Evolutionary conservation across 345 rosid species (phyloP).

Genomic region (Carallia pectinifolia): DNA sequence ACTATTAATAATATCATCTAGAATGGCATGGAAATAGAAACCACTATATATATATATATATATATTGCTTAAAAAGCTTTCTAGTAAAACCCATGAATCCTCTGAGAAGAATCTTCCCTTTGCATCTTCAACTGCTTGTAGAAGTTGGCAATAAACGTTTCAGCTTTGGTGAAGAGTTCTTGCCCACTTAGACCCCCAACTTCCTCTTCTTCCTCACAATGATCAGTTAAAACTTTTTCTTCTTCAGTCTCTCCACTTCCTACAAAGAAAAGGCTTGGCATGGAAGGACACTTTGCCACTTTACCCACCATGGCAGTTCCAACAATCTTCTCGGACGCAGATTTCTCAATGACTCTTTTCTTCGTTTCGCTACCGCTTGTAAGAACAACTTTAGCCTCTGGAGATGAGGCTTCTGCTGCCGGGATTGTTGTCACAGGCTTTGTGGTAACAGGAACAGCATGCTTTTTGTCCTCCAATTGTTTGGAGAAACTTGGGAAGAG

Average conservation of each 20-base stretch:
- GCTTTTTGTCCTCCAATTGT: slow-evolving; percentile 30
- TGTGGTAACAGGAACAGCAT: slow-evolving; percentile 11
- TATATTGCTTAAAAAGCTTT: slow-evolving; percentile 30
- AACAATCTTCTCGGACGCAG: slow-evolving; percentile 31
- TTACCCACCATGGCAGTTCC: slow-evolving; percentile 12
- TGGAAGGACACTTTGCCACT: slow-evolving; percentile 50
- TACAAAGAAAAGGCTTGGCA: slow-evolving; percentile 61
- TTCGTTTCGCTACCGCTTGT: slow-evolving; percentile 13
- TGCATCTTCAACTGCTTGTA: slow-evolving; percentile 70
- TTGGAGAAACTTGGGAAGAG: slow-evolving; percentile 46
- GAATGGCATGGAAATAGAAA: not conserved
- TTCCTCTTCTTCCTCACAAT: slow-evolving; percentile 19
- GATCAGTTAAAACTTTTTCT: not conserved
- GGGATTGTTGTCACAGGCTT: slow-evolving; percentile 15
- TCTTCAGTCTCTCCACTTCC: slow-evolving; percentile 37
- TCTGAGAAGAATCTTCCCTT: slow-evolving; percentile 59
- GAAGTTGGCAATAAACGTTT: slow-evolving; percentile 59
- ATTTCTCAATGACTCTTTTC: slow-evolving; percentile 31
- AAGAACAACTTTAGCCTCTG: slow-evolving; percentile 1
- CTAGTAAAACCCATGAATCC: slow-evolving; percentile 48
- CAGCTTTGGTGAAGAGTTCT: slow-evolving; percentile 60
- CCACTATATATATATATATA: not conserved
- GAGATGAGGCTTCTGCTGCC: slow-evolving; percentile 4
- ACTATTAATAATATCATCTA: not conserved
- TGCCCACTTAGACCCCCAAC: slow-evolving; percentile 40